Evolutionary conservation across 371 early-diverging fungal species (phyloP).

Genomic region (Pancytospora epiphaga): DNA sequence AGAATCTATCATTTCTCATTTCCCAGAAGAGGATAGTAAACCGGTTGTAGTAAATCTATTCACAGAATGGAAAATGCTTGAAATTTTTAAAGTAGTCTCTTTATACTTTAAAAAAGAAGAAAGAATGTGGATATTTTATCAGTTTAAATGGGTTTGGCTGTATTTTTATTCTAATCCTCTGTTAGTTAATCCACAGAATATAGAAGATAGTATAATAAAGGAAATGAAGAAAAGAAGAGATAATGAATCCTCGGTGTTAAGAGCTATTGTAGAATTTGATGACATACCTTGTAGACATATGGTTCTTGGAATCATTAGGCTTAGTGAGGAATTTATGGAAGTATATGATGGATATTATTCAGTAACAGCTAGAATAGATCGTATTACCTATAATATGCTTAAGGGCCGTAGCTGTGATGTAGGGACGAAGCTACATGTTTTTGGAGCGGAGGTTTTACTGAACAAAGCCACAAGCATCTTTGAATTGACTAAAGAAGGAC

Average conservation of each 20-base stretch:
- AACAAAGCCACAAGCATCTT: conserved; percentile 24
- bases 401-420: conserved; percentile 23
- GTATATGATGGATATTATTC: conserved; percentile 55
- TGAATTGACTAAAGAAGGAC: not conserved
- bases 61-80: not conserved
- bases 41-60: not conserved
- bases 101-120: conserved; percentile 28
- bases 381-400: conserved; percentile 12
- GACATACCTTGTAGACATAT: conserved; percentile 54
- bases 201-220: conserved; percentile 18
- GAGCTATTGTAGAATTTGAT: conserved; percentile 56
- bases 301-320: conserved; percentile 54
- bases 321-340: conserved; percentile 26
- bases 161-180: conserved; percentile 22
- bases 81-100: not conserved
- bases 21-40: too few species aligned
- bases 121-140: conserved; percentile 21
- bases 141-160: conserved; percentile 56
- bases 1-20: too few species aligned
- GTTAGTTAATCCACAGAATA: not conserved
- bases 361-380: conserved; percentile 23
- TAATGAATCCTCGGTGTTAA: conserved; percentile 49
- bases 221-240: conserved; percentile 27
- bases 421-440: conserved; percentile 39
- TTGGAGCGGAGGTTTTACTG: conserved; percentile 41